Conservation (phyloP, 306 rosid species). For the Rosa rugosa region DNA sequence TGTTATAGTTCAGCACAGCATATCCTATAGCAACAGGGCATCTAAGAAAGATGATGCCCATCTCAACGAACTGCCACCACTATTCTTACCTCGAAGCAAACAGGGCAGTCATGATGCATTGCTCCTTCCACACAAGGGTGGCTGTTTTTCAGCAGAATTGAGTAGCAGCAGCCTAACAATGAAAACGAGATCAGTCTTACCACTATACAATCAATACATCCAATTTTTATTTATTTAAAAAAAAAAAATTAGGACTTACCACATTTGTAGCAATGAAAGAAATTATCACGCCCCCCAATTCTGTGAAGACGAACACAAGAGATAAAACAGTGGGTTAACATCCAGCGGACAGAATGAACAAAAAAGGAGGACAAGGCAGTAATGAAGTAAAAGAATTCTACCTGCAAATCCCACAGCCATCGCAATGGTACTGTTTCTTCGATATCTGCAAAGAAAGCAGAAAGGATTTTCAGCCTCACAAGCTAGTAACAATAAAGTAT, state of each 20-base stretch:
- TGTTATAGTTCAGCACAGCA: conserved; percentile 7
- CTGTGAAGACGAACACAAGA: conserved; percentile 38
- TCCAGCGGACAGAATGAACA: not conserved
- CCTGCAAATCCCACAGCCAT: conserved; percentile 94
- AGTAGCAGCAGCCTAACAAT: conserved; percentile 75
- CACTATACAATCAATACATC: not conserved
- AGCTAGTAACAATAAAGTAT: not conserved
- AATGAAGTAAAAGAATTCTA: conserved; percentile 14
- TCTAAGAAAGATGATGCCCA: not conserved
- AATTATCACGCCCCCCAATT: conserved; percentile 73
- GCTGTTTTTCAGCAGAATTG: conserved; percentile 53
- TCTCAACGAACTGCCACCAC: not conserved
- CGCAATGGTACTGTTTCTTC: conserved; percentile 81
- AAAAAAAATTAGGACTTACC: conserved; percentile 37
- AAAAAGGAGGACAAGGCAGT: not conserved
- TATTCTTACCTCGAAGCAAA: conserved; percentile 78
- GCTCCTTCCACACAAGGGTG: conserved; percentile 96
- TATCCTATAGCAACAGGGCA: not conserved
- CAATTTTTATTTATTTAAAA: not conserved
- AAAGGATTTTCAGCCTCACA: conserved; percentile 9
- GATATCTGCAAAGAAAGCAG: conserved; percentile 46
- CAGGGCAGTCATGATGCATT: conserved; percentile 91
- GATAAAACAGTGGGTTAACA: not conserved
- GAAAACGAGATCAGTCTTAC: not conserved
- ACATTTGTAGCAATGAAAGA: conserved; percentile 83